Conservation (phyloP, 768 basidiomycete species). For the Galerina marginata region DNA sequence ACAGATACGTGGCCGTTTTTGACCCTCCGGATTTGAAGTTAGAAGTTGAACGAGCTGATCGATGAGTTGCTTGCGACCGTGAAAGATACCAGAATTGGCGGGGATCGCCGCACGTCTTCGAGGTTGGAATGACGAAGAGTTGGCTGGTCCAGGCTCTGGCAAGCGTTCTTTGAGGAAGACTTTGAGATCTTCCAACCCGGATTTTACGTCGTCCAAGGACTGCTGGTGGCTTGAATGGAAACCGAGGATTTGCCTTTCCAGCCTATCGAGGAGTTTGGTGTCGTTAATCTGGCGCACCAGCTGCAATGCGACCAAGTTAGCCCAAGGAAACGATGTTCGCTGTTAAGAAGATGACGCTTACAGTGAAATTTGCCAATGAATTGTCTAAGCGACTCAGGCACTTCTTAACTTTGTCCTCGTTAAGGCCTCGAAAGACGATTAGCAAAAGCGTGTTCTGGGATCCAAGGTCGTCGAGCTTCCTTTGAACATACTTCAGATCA, state of each 20-base stretch:
- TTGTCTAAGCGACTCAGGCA: not conserved
- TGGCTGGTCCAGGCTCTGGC: not conserved
- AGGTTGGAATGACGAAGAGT: no score
- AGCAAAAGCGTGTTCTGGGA: not conserved
- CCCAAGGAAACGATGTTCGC: not conserved
- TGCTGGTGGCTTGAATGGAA: not conserved
- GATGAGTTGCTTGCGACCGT: not conserved
- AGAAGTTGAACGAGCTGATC: not conserved
- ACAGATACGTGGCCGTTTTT: conserved; percentile 1
- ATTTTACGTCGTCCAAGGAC: not conserved
- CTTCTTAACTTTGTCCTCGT: not conserved
- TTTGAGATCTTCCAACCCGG: not conserved
- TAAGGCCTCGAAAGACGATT: not conserved
- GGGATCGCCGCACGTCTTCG: not conserved
- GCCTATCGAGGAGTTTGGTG: not conserved
- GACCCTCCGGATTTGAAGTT: not conserved
- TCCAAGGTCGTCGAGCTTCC: not conserved
- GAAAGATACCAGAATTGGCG: not conserved
- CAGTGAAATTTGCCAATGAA: conserved; percentile 3
- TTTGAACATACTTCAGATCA: conserved; percentile 6
- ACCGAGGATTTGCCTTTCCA: not conserved
- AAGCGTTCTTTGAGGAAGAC: not conserved
- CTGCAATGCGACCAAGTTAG: not conserved
- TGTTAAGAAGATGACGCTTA: not conserved
- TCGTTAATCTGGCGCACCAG: not conserved